phyloP scores from a whole-genome alignment of 75 land plant genomes.

The Adiantum capillusveneris region DNA sequence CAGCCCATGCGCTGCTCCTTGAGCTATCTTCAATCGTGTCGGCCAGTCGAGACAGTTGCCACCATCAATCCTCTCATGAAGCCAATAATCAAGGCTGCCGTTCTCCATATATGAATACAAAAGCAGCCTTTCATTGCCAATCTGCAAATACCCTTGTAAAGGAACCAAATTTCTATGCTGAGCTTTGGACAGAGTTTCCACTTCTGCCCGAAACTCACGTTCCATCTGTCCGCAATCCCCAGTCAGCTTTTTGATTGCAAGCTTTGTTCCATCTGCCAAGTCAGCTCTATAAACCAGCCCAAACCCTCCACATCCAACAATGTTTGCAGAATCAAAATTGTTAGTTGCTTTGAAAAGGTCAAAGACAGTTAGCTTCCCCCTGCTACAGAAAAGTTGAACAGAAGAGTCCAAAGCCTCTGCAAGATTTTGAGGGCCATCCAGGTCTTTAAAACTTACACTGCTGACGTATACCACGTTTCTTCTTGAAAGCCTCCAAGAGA shows the following conservation, averaged over 20 bases:
- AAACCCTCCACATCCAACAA: conserved; percentile 69
- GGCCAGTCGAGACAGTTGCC: conserved; percentile 41
- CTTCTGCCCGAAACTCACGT: conserved; percentile 60
- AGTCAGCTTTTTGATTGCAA: conserved; percentile 57
- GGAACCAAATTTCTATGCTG: conserved; percentile 64
- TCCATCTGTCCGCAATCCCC: conserved; percentile 73
- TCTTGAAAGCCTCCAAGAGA: conserved; percentile 28
- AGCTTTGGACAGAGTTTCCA: conserved; percentile 61
- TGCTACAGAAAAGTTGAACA: conserved; percentile 38
- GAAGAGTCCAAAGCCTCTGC: conserved; percentile 28
- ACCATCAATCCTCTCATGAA: conserved; percentile 56
- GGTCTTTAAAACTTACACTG: conserved; percentile 24
- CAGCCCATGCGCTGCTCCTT: conserved; percentile 58
- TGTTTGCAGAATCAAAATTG: conserved; percentile 62
- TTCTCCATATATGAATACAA: conserved; percentile 73
- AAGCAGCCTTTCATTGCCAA: conserved; percentile 46
- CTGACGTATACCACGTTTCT: conserved; percentile 20
- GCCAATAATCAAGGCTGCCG: conserved; percentile 70
- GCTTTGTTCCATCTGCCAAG: conserved; percentile 47
- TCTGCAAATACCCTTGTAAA: conserved; percentile 54
- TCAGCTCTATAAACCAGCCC: conserved; percentile 58
- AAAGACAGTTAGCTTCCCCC: conserved; percentile 31
- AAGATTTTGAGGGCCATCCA: conserved; percentile 12
- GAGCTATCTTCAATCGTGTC: conserved; percentile 41
- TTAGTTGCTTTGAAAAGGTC: conserved; percentile 55